These are phyloP conservation scores for Craterostigma plantagineum DNA, from an alignment of 257 asterid species.

Conservation along the genomic window DNA sequence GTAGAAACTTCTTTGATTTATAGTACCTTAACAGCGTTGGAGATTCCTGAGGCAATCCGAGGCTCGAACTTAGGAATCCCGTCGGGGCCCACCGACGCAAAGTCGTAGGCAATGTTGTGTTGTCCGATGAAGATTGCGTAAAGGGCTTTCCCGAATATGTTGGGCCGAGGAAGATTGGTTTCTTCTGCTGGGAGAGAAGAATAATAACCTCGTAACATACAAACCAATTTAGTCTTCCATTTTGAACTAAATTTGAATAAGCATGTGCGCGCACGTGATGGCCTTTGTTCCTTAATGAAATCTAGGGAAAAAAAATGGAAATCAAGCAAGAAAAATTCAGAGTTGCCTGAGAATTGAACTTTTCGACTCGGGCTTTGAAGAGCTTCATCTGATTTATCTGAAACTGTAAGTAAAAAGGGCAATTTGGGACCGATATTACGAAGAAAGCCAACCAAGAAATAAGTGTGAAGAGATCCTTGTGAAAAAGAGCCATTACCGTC, in stretches of 20 bases:
- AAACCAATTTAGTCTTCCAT: too few relatives aligned
- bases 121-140: slow-evolving; percentile 59
- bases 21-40: slow-evolving; percentile 44
- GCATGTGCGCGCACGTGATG: too few relatives aligned
- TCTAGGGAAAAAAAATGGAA: too few relatives aligned
- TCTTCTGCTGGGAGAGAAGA: slow-evolving; percentile 9
- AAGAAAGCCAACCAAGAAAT: too few relatives aligned
- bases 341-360: slow-evolving; percentile 19
- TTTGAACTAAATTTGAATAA: too few relatives aligned
- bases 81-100: slow-evolving; percentile 20
- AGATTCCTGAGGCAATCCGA: too few relatives aligned
- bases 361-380: slow-evolving; percentile 34
- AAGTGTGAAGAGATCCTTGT: too few relatives aligned
- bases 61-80: slow-evolving; percentile 28
- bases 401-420: slow-evolving; percentile 45
- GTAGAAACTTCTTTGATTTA: too few relatives aligned
- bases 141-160: slow-evolving; percentile 41
- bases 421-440: too few relatives aligned
- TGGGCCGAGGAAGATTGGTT: slow-evolving; percentile 32
- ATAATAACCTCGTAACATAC: neutral
- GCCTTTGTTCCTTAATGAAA: too few relatives aligned
- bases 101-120: slow-evolving; percentile 34
- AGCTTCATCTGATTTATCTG: slow-evolving; percentile 48
- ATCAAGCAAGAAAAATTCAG: too few relatives aligned
- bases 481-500: too few relatives aligned